These are phyloP conservation scores for Trypanosoma conorhini DNA, from an alignment of 208 protist genomes.

Conservation along the genomic window DNA sequence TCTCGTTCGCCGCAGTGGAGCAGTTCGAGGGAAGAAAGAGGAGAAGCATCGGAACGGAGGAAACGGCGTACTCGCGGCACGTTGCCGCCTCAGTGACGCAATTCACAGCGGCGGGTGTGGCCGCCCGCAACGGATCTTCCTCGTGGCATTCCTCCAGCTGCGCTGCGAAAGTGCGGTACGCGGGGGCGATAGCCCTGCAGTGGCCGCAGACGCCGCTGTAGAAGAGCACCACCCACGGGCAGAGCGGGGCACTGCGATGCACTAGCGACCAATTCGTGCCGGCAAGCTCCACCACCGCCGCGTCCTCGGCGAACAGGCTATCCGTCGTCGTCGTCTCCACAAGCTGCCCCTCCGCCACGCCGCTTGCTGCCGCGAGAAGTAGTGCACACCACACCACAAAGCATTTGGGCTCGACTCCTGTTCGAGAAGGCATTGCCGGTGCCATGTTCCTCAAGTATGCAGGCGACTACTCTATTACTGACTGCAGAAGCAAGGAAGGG, in stretches of 20 bases:
- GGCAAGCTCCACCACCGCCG: constrained; percentile 30
- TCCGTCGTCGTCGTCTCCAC: not conserved
- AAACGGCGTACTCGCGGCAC: constrained; percentile 36
- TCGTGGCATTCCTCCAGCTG: constrained; percentile 4
- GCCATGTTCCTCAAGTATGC: no score
- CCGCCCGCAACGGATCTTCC: constrained; percentile 21
- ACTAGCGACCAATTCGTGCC: constrained; percentile 1
- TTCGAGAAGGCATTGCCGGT: no score
- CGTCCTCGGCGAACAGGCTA: constrained; percentile 20
- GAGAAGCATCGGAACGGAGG: constrained; percentile 35
- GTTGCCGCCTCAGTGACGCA: constrained; percentile 31
- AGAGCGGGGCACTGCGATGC: constrained; percentile 27
- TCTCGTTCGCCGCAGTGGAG: not conserved
- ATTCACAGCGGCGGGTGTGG: constrained; percentile 37
- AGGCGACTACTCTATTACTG: no score
- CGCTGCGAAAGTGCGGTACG: constrained; percentile 23
- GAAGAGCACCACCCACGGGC: constrained; percentile 63
- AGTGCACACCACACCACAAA: not conserved
- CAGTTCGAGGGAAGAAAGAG: constrained; percentile 31
- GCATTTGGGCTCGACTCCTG: not conserved
- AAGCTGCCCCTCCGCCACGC: not conserved
- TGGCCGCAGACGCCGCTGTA: constrained; percentile 60
- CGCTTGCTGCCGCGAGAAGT: not conserved
- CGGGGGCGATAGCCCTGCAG: constrained; percentile 44
- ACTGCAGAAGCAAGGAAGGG: not conserved